These are phyloP conservation scores for Dalechampia spathulata DNA, from an alignment of 441 rosid genomes.

Conservation along the genomic window DNA sequence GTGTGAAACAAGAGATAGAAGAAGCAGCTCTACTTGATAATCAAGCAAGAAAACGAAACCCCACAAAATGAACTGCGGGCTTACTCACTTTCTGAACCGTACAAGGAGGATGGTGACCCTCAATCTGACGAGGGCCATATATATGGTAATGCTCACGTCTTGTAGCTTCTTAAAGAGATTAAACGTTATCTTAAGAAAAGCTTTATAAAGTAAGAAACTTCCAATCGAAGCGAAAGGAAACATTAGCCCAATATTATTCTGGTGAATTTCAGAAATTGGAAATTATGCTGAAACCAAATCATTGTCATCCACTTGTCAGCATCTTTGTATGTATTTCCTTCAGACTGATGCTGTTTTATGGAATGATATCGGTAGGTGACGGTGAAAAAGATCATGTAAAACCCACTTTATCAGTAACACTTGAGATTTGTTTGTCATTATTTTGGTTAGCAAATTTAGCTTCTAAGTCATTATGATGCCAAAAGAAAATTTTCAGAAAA, in stretches of 20 bases:
- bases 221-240: slow-evolving; percentile 21
- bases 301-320: slow-evolving; percentile 20
- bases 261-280: slow-evolving; percentile 1
- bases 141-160: slow-evolving; percentile 12
- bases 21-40: neutral
- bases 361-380: neutral
- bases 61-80: slow-evolving; percentile 14
- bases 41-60: slow-evolving; percentile 6
- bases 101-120: slow-evolving; percentile 31
- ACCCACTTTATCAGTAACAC: neutral
- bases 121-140: slow-evolving; percentile 30
- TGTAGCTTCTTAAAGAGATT: slow-evolving; percentile 18
- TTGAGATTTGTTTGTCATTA: too few relatives aligned
- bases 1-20: too few relatives aligned
- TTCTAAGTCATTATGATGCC: too few relatives aligned
- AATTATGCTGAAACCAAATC: slow-evolving; percentile 10
- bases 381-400: neutral
- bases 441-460: too few relatives aligned
- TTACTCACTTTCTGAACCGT: slow-evolving; percentile 27
- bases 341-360: neutral
- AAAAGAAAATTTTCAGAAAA: too few relatives aligned
- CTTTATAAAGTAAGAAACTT: slow-evolving; percentile 29
- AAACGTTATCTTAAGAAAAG: slow-evolving; percentile 26
- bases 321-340: neutral
- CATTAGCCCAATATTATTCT: slow-evolving; percentile 8